Conservation (phyloP, 345 rosid genomes). For the Hirschfeldia incana region DNA sequence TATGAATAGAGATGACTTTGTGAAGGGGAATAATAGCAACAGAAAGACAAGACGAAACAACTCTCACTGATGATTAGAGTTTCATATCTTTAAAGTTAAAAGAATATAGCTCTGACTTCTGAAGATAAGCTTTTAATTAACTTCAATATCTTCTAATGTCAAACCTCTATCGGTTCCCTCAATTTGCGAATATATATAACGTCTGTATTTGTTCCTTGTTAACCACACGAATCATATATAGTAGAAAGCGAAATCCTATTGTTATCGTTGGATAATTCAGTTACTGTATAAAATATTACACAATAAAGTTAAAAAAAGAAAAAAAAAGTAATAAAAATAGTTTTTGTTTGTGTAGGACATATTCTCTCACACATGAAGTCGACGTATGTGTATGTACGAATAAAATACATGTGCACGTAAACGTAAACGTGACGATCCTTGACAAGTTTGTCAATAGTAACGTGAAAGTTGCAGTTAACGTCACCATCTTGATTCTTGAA, state of each 20-base stretch:
- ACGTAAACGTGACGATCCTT: slow-evolving; percentile 38
- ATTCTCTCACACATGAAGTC: slow-evolving; percentile 31
- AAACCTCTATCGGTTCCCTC: background rate
- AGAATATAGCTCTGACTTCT: background rate
- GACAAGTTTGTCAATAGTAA: slow-evolving; percentile 21
- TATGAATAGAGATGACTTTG: no score
- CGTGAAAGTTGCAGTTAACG: slow-evolving; percentile 30
- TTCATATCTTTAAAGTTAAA: background rate
- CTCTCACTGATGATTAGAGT: background rate
- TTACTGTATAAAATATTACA: slow-evolving; percentile 12
- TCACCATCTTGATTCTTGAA: background rate
- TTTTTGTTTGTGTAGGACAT: slow-evolving; percentile 9
- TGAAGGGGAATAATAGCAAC: no score
- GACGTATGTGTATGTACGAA: slow-evolving; percentile 27
- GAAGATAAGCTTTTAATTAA: background rate
- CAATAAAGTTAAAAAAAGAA: background rate
- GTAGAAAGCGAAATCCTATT: background rate
- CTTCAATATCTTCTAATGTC: background rate
- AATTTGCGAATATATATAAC: background rate
- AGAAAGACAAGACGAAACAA: no score
- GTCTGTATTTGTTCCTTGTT: background rate
- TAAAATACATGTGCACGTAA: slow-evolving; percentile 40
- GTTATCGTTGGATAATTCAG: background rate
- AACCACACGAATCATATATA: background rate
- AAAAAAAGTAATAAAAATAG: background rate